phyloP scores from a whole-genome alignment of 2,329 filamentous ascomycete genomes.

The Trichophyton equinum region DNA sequence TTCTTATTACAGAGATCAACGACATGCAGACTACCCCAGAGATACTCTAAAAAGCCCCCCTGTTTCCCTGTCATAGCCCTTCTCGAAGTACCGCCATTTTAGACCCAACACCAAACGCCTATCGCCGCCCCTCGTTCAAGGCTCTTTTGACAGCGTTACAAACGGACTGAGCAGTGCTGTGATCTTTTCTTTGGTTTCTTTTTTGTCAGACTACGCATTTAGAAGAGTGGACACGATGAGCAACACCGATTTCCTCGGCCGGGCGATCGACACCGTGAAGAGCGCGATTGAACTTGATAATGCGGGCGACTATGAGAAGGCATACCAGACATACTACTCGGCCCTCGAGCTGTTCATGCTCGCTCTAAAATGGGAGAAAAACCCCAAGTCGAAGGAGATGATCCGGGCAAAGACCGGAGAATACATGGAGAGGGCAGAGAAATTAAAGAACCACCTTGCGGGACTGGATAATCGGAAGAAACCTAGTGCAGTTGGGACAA shows the following conservation, averaged over 20 bases:
- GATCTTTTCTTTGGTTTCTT: not conserved
- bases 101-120: not conserved
- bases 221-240: constrained; percentile 52
- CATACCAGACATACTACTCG: constrained; percentile 91
- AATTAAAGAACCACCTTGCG: constrained; percentile 80
- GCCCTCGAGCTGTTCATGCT: constrained; percentile 97
- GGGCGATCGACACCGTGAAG: constrained; percentile 92
- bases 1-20: not conserved
- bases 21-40: not conserved
- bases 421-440: constrained; percentile 98
- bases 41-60: not conserved
- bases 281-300: constrained; percentile 96
- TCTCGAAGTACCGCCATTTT: not conserved
- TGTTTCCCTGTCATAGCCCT: not conserved
- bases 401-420: constrained; percentile 89
- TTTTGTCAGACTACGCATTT: not conserved
- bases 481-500: constrained; percentile 39
- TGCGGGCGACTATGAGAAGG: constrained; percentile 90
- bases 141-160: not conserved
- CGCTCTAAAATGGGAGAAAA: constrained; percentile 99
- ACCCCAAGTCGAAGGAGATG: constrained; percentile 91
- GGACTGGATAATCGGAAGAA: constrained; percentile 45
- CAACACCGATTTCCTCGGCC: constrained; percentile 90
- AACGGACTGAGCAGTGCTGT: not conserved
- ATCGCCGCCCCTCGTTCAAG: not conserved